These are phyloP conservation scores for Globisporangium takayamanum DNA, from an alignment of 352 stramenopile genomes.

Conservation along the genomic window DNA sequence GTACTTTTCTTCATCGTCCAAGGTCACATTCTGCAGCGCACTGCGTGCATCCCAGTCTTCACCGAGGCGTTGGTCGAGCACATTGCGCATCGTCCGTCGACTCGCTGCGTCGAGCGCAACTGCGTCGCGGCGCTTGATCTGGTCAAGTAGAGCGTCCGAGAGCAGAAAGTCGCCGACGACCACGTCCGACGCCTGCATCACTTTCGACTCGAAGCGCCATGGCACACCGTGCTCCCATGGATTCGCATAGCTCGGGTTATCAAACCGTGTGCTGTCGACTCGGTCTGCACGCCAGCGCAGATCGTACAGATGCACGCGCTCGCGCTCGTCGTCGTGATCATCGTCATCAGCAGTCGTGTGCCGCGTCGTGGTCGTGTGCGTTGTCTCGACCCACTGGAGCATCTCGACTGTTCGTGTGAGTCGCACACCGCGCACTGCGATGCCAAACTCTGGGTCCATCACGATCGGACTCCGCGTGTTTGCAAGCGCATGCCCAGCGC, in stretches of 20 bases:
- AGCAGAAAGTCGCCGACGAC: slow-evolving; percentile 62
- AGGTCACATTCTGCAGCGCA: slow-evolving; percentile 38
- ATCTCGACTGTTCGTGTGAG: slow-evolving; percentile 68
- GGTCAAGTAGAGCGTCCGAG: slow-evolving; percentile 47
- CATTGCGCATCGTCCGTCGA: slow-evolving; percentile 44
- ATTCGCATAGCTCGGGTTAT: slow-evolving; percentile 61
- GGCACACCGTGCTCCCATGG: slow-evolving; percentile 34
- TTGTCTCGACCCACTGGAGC: slow-evolving; percentile 79
- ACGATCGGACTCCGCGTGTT: slow-evolving; percentile 36
- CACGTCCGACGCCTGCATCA: slow-evolving; percentile 20
- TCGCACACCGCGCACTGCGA: slow-evolving; percentile 58
- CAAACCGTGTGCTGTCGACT: slow-evolving; percentile 50
- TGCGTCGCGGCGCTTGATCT: slow-evolving; percentile 53
- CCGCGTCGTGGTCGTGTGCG: slow-evolving; percentile 27
- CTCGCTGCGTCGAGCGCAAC: slow-evolving; percentile 36
- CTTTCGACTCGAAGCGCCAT: slow-evolving; percentile 42
- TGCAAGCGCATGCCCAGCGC: slow-evolving; percentile 18
- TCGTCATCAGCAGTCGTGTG: slow-evolving; percentile 31
- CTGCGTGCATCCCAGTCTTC: slow-evolving; percentile 29
- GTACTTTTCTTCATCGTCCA: slow-evolving; percentile 48
- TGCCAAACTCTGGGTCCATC: slow-evolving; percentile 49
- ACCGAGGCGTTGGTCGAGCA: slow-evolving; percentile 48
- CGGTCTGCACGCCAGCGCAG: slow-evolving; percentile 44
- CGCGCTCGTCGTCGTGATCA: slow-evolving; percentile 32
- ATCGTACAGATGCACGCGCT: slow-evolving; percentile 72